These are phyloP conservation scores for Alternaria panax DNA, from an alignment of 2,329 filamentous ascomycete species.

Conservation along the genomic window DNA sequence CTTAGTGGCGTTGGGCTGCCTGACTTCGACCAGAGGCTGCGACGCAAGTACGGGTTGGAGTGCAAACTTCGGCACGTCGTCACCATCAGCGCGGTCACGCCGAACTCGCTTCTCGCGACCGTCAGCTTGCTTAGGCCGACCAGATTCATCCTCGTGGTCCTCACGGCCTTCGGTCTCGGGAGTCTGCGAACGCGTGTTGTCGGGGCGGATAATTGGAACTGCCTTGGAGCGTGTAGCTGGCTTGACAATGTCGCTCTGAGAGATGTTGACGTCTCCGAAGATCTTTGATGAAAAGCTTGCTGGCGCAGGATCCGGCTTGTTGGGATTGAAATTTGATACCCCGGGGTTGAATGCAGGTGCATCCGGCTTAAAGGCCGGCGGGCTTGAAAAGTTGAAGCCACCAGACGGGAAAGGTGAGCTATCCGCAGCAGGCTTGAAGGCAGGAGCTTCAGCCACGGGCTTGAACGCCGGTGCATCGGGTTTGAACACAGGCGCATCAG, in stretches of 20 bases:
- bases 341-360: conserved; percentile 72
- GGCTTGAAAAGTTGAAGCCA: conserved; percentile 36
- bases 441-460: conserved; percentile 18
- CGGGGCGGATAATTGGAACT: conserved; percentile 77
- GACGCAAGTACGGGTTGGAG: conserved; percentile 49
- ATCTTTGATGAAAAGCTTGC: conserved; percentile 45
- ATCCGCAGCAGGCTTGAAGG: conserved; percentile 22
- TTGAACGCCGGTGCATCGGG: conserved; percentile 65
- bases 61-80: conserved; percentile 80
- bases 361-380: conserved; percentile 61
- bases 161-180: conserved; percentile 44
- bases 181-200: conserved; percentile 53
- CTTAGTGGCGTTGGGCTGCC: conserved; percentile 33
- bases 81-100: conserved; percentile 69
- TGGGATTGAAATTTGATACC: conserved; percentile 33
- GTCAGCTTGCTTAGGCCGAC: conserved; percentile 68
- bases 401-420: conserved; percentile 25
- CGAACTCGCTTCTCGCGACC: conserved; percentile 79
- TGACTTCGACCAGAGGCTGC: conserved; percentile 42
- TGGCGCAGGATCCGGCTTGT: conserved; percentile 31
- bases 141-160: conserved; percentile 64
- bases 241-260: conserved; percentile 68
- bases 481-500: conserved; percentile 79
- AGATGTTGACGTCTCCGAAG: conserved; percentile 59
- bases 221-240: conserved; percentile 79